Evolutionary conservation across 2,329 filamentous ascomycete species (phyloP).

Genomic region (Xylaria sp.): DNA sequence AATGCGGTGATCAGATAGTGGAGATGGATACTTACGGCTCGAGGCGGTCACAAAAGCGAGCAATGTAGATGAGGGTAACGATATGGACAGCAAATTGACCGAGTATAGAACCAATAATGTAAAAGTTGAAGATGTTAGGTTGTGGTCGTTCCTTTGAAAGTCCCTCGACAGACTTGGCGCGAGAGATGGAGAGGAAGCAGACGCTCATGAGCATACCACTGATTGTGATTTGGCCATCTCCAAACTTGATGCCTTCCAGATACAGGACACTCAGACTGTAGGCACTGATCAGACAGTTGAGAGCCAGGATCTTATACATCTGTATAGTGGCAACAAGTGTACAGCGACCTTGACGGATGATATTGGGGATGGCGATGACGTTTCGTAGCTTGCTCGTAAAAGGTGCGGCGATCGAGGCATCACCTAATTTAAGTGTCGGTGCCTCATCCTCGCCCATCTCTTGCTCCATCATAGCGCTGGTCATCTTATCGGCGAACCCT

Average conservation of each 20-base stretch:
- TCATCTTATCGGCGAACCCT: constrained; percentile 84
- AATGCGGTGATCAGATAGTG: background rate
- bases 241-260: constrained; percentile 98
- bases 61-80: constrained; percentile 90
- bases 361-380: constrained; percentile 96
- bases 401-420: constrained; percentile 94
- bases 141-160: constrained; percentile 97
- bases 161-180: constrained; percentile 92
- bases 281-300: constrained; percentile 97
- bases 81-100: constrained; percentile 98
- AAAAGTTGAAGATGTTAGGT: constrained; percentile 98
- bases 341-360: constrained; percentile 95
- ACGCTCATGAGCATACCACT: constrained; percentile 99
- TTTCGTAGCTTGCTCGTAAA: constrained; percentile 98
- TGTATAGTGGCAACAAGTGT: constrained; percentile 98
- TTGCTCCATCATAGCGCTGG: constrained; percentile 84
- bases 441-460: constrained; percentile 90
- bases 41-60: constrained; percentile 82
- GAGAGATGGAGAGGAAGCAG: constrained; percentile 98
- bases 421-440: constrained; percentile 93
- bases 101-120: constrained; percentile 97
- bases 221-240: constrained; percentile 97
- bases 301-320: constrained; percentile 99
- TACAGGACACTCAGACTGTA: constrained; percentile 97
- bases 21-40: constrained; percentile 71